Base-by-base conservation (phyloP, 2,329 filamentous ascomycete genomes). In the Chaetomium sp. region DNA sequence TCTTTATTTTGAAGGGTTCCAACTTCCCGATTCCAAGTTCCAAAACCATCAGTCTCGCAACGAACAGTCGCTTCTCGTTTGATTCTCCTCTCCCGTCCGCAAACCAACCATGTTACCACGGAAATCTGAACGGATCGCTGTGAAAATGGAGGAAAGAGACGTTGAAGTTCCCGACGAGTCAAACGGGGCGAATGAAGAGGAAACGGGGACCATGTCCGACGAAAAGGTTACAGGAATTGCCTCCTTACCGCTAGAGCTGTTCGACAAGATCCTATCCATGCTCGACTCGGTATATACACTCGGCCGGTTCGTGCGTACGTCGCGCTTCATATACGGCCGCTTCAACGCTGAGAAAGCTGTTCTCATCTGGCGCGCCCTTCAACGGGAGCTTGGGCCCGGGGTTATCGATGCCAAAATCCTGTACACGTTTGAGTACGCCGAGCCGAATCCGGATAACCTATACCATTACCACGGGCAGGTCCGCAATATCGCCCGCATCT, bases 351-450 rank as follows among this genome's bases (percentile, higher is more conserved):
- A 41, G 19, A 49, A 49, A 33, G 5, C 12, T 7, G 8, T 41
- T 14, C 10, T 50, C 27, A 8, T 58, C 5, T 44, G 52, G 12
- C 38, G 35, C 27, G 40, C 50, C 6, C 34, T 58, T 6, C 44
- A 53, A 36, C 53, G 54, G 35, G 49, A 53, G 11, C 53, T 58
- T 5, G 56, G 53, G 8, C 49, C 56, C 2, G 49, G 41, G 1
- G 36, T 46, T 2, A 10, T 33, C 11, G 47, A 51, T 14, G 55
- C 52, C 33, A 12, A 36, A 45, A 55, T 58, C 42, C 49, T 58
- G 7, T 44, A 9, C 11, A 1, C 32, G 11, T 52, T 55, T 27
- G 36, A 42, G n/a, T 55, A 49, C 37, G 12, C 9, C 8, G 37
- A 40, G 33, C 10, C 51, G 10, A 34, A 49, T 33, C 37, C 49